phyloP scores from a whole-genome alignment of 257 asterid species.

The Salvia hispanica region DNA sequence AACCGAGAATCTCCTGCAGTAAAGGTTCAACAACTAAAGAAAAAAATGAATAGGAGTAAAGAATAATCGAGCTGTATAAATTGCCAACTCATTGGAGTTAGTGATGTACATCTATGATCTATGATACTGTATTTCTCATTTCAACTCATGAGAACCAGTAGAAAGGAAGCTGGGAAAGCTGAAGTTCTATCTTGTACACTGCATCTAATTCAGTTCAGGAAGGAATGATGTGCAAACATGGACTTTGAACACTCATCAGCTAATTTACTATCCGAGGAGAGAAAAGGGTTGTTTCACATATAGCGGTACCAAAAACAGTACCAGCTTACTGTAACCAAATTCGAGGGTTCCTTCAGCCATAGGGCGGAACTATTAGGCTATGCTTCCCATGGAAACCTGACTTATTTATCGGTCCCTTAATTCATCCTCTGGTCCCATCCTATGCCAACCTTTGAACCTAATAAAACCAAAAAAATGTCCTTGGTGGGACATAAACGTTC shows the following conservation, averaged over 20 bases:
- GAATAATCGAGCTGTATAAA: background rate
- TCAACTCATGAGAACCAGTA: background rate
- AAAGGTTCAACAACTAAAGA: background rate
- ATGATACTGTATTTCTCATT: background rate
- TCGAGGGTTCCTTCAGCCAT: background rate
- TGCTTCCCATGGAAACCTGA: background rate
- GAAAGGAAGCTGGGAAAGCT: conserved; percentile 1
- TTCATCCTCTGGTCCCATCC: background rate
- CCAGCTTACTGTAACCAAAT: background rate
- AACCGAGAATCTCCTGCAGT: conserved; percentile 4
- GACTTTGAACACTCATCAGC: conserved; percentile 3
- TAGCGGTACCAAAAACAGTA: background rate
- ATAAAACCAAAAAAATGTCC: background rate
- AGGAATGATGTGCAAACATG: background rate
- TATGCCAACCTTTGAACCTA: background rate
- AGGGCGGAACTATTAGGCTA: background rate
- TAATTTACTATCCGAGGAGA: background rate
- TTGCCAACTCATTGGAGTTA: background rate
- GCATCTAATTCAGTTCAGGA: conserved; percentile 7
- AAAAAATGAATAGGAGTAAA: background rate
- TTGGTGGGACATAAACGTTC: conserved; percentile 4
- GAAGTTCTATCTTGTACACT: background rate
- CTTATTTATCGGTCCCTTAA: background rate
- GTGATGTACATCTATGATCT: background rate
- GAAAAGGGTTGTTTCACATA: background rate